Evolutionary conservation across 1,284 basidiomycete genomes (phyloP).

Genomic region (Boletus hoseneyae): DNA sequence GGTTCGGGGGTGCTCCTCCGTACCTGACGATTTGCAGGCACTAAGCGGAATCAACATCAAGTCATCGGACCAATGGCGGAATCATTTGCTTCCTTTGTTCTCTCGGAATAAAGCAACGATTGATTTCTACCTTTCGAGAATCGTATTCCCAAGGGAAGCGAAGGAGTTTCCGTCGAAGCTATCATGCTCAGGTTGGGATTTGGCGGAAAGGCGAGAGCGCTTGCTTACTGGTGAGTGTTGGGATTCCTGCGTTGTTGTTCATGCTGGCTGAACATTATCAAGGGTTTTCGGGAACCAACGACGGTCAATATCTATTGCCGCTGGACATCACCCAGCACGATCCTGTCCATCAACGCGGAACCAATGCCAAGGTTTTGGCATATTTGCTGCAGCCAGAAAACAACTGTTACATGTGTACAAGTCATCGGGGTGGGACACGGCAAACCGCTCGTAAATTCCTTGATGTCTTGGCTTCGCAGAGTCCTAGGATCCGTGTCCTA

Average conservation of each 20-base stretch:
- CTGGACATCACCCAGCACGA: neutral
- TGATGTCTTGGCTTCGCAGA: conserved; percentile 31
- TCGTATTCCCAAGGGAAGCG: conserved; percentile 31
- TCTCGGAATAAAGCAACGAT: conserved; percentile 38
- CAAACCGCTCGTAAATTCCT: conserved; percentile 36
- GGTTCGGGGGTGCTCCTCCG: conserved; percentile 26
- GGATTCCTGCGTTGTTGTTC: neutral
- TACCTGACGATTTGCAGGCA: conserved; percentile 33
- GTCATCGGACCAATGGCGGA: conserved; percentile 37
- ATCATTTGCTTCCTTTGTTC: conserved; percentile 36
- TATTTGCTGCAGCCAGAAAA: conserved; percentile 35
- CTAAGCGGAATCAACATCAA: conserved; percentile 42
- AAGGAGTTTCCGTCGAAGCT: conserved; percentile 49
- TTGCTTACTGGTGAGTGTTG: conserved; percentile 23
- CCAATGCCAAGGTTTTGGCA: conserved; percentile 2
- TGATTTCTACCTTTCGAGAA: conserved; percentile 46
- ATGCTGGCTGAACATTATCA: neutral
- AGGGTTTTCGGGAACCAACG: conserved; percentile 5
- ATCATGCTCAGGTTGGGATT: conserved; percentile 51
- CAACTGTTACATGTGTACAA: conserved; percentile 35
- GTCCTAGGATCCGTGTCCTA: conserved; percentile 42
- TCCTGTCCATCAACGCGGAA: conserved; percentile 2
- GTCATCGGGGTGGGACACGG: conserved; percentile 19
- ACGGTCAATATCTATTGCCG: conserved; percentile 1
- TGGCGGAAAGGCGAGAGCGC: conserved; percentile 38